Conservation (phyloP, 768 basidiomycete species). For the Tulasnella sp. region DNA sequence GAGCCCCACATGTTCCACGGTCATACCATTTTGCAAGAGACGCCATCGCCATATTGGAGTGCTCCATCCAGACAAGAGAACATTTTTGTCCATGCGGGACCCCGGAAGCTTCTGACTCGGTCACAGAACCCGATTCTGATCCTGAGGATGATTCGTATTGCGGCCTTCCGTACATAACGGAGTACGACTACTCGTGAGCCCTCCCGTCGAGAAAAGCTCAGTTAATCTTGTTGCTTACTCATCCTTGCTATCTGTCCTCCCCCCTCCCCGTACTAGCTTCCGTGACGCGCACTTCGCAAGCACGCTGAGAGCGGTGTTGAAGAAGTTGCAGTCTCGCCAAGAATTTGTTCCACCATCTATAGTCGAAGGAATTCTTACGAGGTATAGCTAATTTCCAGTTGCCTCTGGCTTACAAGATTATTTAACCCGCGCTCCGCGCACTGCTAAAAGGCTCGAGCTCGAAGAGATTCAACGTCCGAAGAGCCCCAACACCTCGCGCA, state of each 20-base stretch:
- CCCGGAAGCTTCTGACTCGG: neutral
- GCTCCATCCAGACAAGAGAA: neutral
- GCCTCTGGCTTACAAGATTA: neutral
- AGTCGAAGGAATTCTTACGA: neutral
- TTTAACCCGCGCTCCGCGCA: neutral
- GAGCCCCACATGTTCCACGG: no score
- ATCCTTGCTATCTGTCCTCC: neutral
- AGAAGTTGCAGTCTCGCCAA: neutral
- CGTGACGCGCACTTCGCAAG: neutral
- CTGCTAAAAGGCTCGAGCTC: neutral
- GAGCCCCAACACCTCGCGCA: neutral
- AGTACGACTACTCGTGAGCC: neutral
- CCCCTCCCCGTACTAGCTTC: neutral
- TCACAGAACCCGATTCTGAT: neutral
- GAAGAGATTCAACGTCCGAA: neutral
- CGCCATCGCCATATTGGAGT: neutral
- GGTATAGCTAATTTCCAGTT: neutral
- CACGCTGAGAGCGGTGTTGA: neutral
- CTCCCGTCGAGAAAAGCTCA: neutral
- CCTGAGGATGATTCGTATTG: neutral
- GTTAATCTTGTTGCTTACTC: neutral
- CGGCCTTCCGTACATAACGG: neutral
- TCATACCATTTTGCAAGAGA: neutral
- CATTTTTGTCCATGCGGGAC: neutral
- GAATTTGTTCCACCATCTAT: neutral